These are phyloP conservation scores for Globisporangium cylindrosporum DNA, from an alignment of 352 stramenopile genomes.

Conservation along the genomic window DNA sequence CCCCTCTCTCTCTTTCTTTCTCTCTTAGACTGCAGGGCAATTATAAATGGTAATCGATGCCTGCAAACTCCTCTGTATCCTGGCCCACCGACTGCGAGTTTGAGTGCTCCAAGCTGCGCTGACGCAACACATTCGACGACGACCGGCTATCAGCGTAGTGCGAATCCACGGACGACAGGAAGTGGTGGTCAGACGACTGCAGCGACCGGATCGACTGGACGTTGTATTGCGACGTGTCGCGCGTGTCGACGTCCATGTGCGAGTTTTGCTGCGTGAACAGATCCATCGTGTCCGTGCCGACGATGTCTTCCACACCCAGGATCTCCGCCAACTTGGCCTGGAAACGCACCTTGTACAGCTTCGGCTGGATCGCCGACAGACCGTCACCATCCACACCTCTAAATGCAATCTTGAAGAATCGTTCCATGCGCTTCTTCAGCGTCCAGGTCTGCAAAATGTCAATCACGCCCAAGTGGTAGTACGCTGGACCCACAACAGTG, in stretches of 20 bases:
- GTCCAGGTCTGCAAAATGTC: conserved; percentile 92
- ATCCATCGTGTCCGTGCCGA: conserved; percentile 36
- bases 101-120: conserved; percentile 53
- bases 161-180: conserved; percentile 51
- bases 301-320: conserved; percentile 71
- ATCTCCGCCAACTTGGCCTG: conserved; percentile 87
- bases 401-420: conserved; percentile 87
- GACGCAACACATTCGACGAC: conserved; percentile 42
- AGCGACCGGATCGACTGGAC: conserved; percentile 75
- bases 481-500: conserved; percentile 82
- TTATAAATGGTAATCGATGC: conserved; percentile 87
- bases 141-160: conserved; percentile 61
- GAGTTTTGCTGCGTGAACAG: conserved; percentile 84
- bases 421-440: conserved; percentile 82
- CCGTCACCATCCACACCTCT: conserved; percentile 76
- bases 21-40: neutral
- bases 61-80: conserved; percentile 79
- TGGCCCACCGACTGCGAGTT: conserved; percentile 68
- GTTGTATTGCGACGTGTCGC: conserved; percentile 47
- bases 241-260: conserved; percentile 85
- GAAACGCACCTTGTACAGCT: conserved; percentile 85
- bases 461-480: conserved; percentile 90
- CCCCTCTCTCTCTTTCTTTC: neutral
- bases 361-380: conserved; percentile 79
- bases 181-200: conserved; percentile 59